Percentiles rank a stretch among this genome's conserved stretches.
These are phyloP conservation scores for Populus euphratica DNA, from an alignment of 345 rosid genomes.

Conservation along the genomic window DNA sequence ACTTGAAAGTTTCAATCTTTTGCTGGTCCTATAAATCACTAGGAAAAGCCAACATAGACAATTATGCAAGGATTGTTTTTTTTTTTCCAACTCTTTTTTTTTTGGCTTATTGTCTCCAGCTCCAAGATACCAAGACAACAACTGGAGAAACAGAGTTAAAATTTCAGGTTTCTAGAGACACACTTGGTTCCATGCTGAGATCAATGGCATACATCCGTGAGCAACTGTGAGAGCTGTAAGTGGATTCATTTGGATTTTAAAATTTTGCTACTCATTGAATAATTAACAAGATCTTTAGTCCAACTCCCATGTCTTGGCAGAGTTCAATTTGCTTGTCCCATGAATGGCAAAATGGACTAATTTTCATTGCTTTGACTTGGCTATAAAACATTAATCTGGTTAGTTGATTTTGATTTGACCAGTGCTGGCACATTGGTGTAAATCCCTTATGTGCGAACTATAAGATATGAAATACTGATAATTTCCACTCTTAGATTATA, in stretches of 20 bases:
- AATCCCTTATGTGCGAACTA: not conserved
- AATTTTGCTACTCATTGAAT: not conserved
- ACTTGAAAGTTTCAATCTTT: not conserved
- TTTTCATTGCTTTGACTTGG: not conserved
- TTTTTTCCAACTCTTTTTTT: not conserved
- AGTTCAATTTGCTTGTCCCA: not conserved
- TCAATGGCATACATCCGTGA: constrained; percentile 58
- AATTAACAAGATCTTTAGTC: not conserved
- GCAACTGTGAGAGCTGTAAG: constrained; percentile 51
- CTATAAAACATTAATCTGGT: not conserved
- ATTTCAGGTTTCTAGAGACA: constrained; percentile 63
- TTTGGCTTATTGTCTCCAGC: constrained; percentile 30
- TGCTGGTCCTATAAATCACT: not conserved
- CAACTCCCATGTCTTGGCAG: not conserved
- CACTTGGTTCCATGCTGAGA: constrained; percentile 58
- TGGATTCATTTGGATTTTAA: constrained; percentile 1
- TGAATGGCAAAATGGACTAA: not conserved
- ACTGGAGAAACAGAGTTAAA: constrained; percentile 61
- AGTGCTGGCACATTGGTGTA: not conserved
- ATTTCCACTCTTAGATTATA: not conserved
- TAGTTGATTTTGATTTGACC: not conserved
- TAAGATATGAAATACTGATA: not conserved
- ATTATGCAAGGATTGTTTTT: not conserved
- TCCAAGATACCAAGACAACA: constrained; percentile 48
- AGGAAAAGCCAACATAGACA: not conserved